These are phyloP conservation scores for Saccharomyces hybrid DNA, from an alignment of 1,139 yeast genomes.

Conservation along the genomic window DNA sequence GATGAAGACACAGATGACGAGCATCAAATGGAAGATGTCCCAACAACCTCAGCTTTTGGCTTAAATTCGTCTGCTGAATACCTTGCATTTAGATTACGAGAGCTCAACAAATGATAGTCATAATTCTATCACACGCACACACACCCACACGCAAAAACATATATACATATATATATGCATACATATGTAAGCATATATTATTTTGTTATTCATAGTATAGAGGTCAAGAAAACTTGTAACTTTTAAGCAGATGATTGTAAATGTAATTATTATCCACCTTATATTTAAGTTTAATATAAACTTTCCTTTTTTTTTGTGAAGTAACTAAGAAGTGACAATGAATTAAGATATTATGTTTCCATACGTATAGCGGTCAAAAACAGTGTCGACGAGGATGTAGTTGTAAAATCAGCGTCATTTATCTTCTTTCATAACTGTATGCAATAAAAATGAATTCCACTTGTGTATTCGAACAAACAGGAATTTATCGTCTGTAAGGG, in stretches of 20 bases:
- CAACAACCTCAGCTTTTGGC: slow-evolving; percentile 23
- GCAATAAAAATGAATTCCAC: slow-evolving; percentile 51
- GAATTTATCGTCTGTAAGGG: slow-evolving; percentile 51
- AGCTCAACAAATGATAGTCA: background rate
- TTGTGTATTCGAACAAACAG: slow-evolving; percentile 60
- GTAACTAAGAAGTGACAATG: no score
- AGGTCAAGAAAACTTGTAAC: background rate
- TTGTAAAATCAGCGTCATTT: background rate
- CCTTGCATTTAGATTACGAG: slow-evolving; percentile 19
- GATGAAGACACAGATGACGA: slow-evolving; percentile 13
- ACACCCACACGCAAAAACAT: no score
- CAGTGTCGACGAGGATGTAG: background rate
- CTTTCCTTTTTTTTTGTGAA: no score
- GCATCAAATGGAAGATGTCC: slow-evolving; percentile 9
- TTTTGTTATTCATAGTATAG: background rate
- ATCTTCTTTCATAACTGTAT: slow-evolving; percentile 10
- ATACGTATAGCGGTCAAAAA: background rate
- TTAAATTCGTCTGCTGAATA: slow-evolving; percentile 28
- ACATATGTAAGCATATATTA: background rate
- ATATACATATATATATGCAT: background rate
- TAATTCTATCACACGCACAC: background rate
- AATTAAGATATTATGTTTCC: no score
- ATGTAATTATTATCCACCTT: background rate
- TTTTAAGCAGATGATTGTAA: background rate
- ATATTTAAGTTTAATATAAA: no score